Evolutionary conservation across 176 grass and related monocot species (phyloP), one percentile per base, ranked within the genome.

Genomic region (Miscanthus lutarioriparius): DNA sequence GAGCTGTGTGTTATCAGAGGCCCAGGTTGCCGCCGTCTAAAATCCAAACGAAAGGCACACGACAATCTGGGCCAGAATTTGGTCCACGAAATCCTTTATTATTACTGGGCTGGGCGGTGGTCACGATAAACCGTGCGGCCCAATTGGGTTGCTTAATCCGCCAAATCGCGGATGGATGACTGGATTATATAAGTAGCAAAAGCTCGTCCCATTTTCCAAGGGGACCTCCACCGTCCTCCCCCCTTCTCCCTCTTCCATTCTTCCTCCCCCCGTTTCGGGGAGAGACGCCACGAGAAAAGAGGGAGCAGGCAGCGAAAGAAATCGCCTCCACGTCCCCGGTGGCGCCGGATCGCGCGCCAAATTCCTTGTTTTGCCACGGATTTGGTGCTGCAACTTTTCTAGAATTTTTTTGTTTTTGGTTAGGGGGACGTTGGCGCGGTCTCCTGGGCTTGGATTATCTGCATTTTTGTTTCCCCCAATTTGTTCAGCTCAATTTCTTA

Each of bases 281-380:
- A 76, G 69, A 33, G 69, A 33, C 63, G 19, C 49, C 47, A 69
- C 54, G 22, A 56, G 15, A 47, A 37, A 44, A 26, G 33, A 45
- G 71, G 71, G 71, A 74, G 71, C 63, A 43, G 45, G 70, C 63
- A 43, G 32, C 30, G 22, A n/a, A 37, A 53, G 10, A n/a, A 65
- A 35, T 58, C 19, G 16, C 16, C 59, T 69, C 63, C n/a, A 20
- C 71, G 6, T 64, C 33, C 19, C 22, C 39, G 8, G 30, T 72
- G 54, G 19, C 25, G 33, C 78, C 64, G 77, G 35, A 61, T 86
- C 79, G 77, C 27, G 41, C 67, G 65, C 15, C 84, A 67, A 82
- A 79, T 74, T 59, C 20, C 44, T 78, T 69, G 38, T 35, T 72
- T 54, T 78, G 33, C 43, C 66, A 67, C 45, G 22, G 61, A 83